A percentile compares a stretch with the other conserved stretches of the same genome.
Conservation (phyloP, 108 stramenopile genomes). For the Cyclotella baltica region DNA sequence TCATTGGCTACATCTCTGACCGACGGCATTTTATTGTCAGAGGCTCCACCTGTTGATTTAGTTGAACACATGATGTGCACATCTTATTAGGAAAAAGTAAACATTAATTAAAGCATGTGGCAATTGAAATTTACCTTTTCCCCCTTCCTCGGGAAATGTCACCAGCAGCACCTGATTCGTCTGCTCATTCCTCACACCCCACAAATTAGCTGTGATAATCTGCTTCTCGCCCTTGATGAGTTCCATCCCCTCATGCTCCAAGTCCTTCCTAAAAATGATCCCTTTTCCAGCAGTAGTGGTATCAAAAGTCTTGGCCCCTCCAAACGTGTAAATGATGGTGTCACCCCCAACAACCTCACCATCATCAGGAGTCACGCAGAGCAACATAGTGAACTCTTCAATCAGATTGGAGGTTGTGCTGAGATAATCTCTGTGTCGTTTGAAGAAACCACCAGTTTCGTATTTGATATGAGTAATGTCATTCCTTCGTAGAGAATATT, state of each 20-base stretch:
- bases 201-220: slow-evolving; percentile 32
- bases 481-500: slow-evolving; percentile 6
- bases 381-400: slow-evolving; percentile 31
- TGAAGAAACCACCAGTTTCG: slow-evolving; percentile 35
- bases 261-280: slow-evolving; percentile 37
- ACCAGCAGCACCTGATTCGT: slow-evolving; percentile 27
- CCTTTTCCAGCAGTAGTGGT: slow-evolving; percentile 27
- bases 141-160: slow-evolving; percentile 11
- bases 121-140: background rate
- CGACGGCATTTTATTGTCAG: background rate
- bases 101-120: background rate
- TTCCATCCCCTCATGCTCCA: slow-evolving; percentile 32
- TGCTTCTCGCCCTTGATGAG: slow-evolving; percentile 20
- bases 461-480: slow-evolving; percentile 36
- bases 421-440: slow-evolving; percentile 32
- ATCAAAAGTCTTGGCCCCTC: slow-evolving; percentile 12
- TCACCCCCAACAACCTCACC: slow-evolving; percentile 24
- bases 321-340: slow-evolving; percentile 18
- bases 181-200: slow-evolving; percentile 23
- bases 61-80: background rate
- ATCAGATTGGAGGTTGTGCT: slow-evolving; percentile 36
- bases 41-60: background rate
- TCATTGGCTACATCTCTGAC: slow-evolving; percentile 11
- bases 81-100: background rate
- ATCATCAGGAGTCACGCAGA: slow-evolving; percentile 29